Evolutionary conservation across 2,329 filamentous ascomycete species (phyloP), one percentile per base, ranked within the genome.

Genomic region (Geosmithia flava): DNA sequence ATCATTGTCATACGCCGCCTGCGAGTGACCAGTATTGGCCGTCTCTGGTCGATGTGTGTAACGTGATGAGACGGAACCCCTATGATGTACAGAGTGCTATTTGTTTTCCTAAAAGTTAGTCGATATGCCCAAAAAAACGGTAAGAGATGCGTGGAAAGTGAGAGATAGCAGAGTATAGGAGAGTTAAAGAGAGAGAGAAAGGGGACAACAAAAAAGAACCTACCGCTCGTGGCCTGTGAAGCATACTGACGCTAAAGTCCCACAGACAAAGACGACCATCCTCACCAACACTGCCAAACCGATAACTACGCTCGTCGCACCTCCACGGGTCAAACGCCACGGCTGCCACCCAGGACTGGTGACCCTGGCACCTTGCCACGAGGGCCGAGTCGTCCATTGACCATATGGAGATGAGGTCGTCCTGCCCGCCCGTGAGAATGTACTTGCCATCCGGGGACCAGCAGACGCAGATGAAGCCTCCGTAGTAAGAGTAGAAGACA

Each of bases 371-470:
- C 53, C 93, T 80, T 17, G 91, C 93, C 46, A 98, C 83, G 46
- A 98, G 81, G 47, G 82, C 79, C 44, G 80, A 81, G 58, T 97
- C 93, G 41, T 81, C 76, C 39, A 95, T 74, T 16, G 84, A 93
- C 93, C 93, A 98, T 55, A 98, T 96, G 1, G 89, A 94, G 13
- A 98, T 85, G 10, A 97, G 71, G 62, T 98, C 93, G 62, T 98
- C 93, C 65, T 97, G 91, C 4, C 93, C 90, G 47, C 93, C 93
- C 0, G 93, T 96, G 17, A 98, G 73, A 47, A 98, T 82, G 63
- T 97, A 98, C 62, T 94, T 91, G 47, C 89, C 90, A 60, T 98
- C 93, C 10, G 93, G 93, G 7, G 91, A 96, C 93, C 93, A 98
- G 67, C 88, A 95, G 2, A 96, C 89, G 59, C 89, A 95, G 43